phyloP scores from a whole-genome alignment of 2,329 filamentous ascomycete species.

The Trematosphaeria pertusa region DNA sequence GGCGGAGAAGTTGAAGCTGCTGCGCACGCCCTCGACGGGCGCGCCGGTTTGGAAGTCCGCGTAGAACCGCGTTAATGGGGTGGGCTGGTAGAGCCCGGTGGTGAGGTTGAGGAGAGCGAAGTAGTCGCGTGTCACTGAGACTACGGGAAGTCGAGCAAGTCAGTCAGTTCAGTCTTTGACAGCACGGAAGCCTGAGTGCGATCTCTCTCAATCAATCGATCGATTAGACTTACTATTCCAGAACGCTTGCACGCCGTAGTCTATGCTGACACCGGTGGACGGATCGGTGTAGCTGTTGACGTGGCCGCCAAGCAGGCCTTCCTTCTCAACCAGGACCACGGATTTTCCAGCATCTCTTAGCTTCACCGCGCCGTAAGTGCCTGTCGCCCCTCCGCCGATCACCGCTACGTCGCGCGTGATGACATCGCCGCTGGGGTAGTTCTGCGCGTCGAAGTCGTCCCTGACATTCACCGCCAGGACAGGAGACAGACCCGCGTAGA shows the following conservation, averaged over 20 bases:
- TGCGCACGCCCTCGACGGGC: background rate
- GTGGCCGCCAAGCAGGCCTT: conserved; percentile 55
- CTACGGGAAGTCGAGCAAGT: background rate
- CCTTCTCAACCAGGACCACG: conserved; percentile 51
- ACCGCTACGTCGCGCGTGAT: conserved; percentile 40
- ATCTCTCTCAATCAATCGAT: background rate
- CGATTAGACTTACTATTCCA: conserved; percentile 31
- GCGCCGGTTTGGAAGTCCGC: conserved; percentile 1
- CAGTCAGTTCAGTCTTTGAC: background rate
- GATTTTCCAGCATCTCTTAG: conserved; percentile 48
- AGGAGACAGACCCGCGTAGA: background rate
- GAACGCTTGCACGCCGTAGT: conserved; percentile 48
- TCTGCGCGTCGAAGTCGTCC: background rate
- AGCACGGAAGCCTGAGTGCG: background rate
- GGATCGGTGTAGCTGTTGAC: conserved; percentile 56
- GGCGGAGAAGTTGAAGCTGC: background rate
- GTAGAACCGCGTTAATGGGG: background rate
- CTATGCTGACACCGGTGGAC: conserved; percentile 30
- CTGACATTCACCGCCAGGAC: background rate
- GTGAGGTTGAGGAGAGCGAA: background rate
- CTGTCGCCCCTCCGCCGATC: conserved; percentile 53
- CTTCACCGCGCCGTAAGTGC: conserved; percentile 50
- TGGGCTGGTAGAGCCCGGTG: no score
- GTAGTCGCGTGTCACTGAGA: background rate
- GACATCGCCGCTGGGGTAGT: background rate